Conservation (phyloP, 768 basidiomycete genomes). For the Trametes maxima region DNA sequence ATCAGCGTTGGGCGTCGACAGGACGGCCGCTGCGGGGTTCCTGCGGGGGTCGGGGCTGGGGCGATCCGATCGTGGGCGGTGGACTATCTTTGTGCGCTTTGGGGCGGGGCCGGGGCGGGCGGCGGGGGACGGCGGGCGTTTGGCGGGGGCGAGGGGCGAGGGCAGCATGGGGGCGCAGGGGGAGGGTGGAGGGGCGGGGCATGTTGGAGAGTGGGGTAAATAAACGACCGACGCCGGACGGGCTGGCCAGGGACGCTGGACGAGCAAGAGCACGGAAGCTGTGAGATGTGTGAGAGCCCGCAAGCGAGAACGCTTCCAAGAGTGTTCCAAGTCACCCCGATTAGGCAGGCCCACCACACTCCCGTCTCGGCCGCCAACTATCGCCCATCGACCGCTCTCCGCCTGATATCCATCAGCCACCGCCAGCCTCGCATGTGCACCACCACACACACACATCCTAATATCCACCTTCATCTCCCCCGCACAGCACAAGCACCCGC, state of each 20-base stretch:
- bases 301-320: constrained; percentile 21
- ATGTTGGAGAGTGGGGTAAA: neutral
- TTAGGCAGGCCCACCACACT: constrained; percentile 13
- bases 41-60: constrained; percentile 2
- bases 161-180: constrained; percentile 2
- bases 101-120: constrained; percentile 1
- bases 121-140: neutral
- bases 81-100: constrained; percentile 18
- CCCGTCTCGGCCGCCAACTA: constrained; percentile 14
- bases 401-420: constrained; percentile 1
- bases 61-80: constrained; percentile 3
- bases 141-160: constrained; percentile 6
- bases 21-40: neutral
- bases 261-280: constrained; percentile 14
- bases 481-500: neutral
- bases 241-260: neutral
- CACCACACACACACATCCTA: neutral
- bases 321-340: constrained; percentile 19
- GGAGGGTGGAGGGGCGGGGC: constrained; percentile 5
- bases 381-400: neutral
- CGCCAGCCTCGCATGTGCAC: neutral
- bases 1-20: constrained; percentile 5
- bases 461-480: neutral
- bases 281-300: constrained; percentile 23
- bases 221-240: neutral